phyloP scores from a whole-genome alignment of 139 green algal genomes.

The Chlorella sorokiniana region DNA sequence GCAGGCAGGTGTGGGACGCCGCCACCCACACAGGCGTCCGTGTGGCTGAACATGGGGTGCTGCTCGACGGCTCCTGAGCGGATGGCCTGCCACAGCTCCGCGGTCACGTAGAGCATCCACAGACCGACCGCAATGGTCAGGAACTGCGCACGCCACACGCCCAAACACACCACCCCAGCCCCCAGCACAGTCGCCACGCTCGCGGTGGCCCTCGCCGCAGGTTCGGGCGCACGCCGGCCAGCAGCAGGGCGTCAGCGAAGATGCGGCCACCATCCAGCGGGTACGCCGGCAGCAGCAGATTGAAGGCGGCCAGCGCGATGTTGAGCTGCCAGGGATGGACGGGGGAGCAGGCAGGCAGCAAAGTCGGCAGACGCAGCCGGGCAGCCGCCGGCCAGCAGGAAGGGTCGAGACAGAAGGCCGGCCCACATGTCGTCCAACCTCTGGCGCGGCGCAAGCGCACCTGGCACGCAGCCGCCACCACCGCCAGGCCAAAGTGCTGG shows the following conservation, averaged over 20 bases:
- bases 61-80: conserved; percentile 36
- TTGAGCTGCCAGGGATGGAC: conserved; percentile 55
- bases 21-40: neutral
- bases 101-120: conserved; percentile 51
- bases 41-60: conserved; percentile 63
- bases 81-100: conserved; percentile 49
- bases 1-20: neutral
- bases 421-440: neutral
- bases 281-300: conserved; percentile 79
- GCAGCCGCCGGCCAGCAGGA: too few species aligned
- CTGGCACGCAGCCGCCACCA: conserved; percentile 46
- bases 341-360: neutral
- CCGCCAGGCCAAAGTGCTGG: conserved; percentile 42
- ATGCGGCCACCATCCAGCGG: conserved; percentile 75
- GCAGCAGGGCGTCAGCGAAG: conserved; percentile 59
- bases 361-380: neutral
- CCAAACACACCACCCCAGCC: neutral
- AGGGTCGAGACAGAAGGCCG: too few species aligned
- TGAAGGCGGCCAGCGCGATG: conserved; percentile 75
- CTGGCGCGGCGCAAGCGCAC: conserved; percentile 18
- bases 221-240: conserved; percentile 34
- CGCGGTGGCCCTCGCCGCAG: conserved; percentile 42
- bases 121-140: conserved; percentile 5
- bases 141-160: neutral
- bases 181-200: conserved; percentile 44